Evolutionary conservation across 78 protist genomes (phyloP), one percentile per base, ranked within the genome.

Genomic region (Isochrysis galbana): DNA sequence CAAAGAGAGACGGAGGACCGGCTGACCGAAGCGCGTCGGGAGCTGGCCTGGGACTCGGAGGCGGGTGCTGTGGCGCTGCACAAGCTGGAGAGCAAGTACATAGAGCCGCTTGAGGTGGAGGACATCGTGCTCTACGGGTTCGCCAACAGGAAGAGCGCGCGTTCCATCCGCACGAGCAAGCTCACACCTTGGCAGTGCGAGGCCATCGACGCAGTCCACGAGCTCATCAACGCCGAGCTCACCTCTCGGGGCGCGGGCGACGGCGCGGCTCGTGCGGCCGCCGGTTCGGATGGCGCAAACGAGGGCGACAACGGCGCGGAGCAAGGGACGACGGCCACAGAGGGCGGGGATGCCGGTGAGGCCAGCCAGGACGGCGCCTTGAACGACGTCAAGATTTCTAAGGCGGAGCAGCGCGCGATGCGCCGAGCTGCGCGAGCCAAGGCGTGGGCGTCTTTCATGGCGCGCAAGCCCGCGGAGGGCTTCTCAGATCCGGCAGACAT

Each of bases 401-500:
- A 72, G 82, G 82, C 42, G 23, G 78, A 90, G 48, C 45, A 82
- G 7, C 39, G 92, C 39, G 22, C 14, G 84, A 39, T 41, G 44
- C 36, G 42, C 44, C 82, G 82, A 3, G 46, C 11, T n/a, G 93
- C 23, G 32, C 93, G 95, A 5, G 89, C 87, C 47, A 41, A 45
- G 2, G 72, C 0, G 44, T 54, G 87, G 82, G 93, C 26, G n/a
- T 92, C 5, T 32, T 90, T 80, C 61, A 90, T 45, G 47, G 48
- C 55, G 26, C 2, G 19, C 67, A 83, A 90, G 92, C 94, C 96
- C 10, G 67, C 34, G 87, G 88, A 89, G 36, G 67, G 67, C 83
- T 89, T 84, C 78, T 96, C 93, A 72, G 96, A 96, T 51, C 95
- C 95, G 32, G 39, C n/a, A 34, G 96, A 93, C 70, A 78, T 90